These are phyloP conservation scores for Mucor lusitanicus DNA, from an alignment of 371 early-diverging fungal genomes.

Conservation along the genomic window DNA sequence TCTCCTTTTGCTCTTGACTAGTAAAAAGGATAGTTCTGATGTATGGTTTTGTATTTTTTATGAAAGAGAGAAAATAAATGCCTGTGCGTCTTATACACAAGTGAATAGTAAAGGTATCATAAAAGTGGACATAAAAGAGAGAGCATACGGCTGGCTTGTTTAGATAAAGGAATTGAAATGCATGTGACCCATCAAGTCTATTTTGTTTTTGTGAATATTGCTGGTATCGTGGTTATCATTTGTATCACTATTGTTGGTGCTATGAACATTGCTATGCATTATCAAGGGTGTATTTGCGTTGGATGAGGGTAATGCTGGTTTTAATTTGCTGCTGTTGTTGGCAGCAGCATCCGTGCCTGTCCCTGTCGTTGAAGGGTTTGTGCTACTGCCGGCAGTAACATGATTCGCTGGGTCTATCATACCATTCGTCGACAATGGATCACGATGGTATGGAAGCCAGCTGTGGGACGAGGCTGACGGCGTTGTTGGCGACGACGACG, in stretches of 20 bases:
- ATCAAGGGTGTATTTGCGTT: neutral
- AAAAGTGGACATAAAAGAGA: neutral
- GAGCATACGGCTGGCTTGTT: neutral
- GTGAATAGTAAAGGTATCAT: neutral
- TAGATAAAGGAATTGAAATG: neutral
- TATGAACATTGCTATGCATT: neutral
- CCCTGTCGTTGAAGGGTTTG: neutral
- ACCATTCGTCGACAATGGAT: slow-evolving; percentile 3
- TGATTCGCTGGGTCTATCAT: neutral
- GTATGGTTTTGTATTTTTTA: no score
- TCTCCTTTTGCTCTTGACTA: neutral
- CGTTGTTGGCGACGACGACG: neutral
- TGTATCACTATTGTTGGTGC: neutral
- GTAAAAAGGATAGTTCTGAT: neutral
- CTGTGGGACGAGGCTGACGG: neutral
- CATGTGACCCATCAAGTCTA: slow-evolving; percentile 3
- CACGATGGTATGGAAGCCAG: slow-evolving; percentile 6
- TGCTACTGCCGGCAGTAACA: slow-evolving; percentile 16
- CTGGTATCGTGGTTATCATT: neutral
- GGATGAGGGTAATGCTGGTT: neutral
- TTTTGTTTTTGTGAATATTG: neutral
- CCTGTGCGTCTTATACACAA: neutral
- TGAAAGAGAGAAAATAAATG: neutral
- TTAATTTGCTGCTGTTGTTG: neutral
- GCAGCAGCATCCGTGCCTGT: neutral